These are phyloP conservation scores for Thraustochytrium sp. DNA, from an alignment of 352 stramenopile genomes.

Conservation along the genomic window DNA sequence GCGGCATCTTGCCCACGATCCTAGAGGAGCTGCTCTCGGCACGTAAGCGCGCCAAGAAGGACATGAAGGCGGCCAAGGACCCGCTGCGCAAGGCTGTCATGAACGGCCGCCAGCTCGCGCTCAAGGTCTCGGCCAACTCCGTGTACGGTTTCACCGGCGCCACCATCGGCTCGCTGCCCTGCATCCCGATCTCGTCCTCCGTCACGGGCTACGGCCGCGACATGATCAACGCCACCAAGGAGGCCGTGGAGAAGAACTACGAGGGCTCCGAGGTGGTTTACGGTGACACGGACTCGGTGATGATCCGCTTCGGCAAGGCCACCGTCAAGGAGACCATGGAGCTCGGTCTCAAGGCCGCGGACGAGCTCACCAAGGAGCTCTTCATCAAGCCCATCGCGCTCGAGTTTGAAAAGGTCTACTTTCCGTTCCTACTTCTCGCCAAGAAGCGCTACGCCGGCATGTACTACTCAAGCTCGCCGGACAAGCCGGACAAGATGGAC, in stretches of 20 bases:
- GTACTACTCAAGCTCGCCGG: constrained; percentile 74
- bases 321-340: constrained; percentile 94
- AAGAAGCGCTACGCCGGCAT: constrained; percentile 96
- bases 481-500: constrained; percentile 99
- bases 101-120: constrained; percentile 90
- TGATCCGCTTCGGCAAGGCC: constrained; percentile 96
- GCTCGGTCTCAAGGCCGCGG: constrained; percentile 90
- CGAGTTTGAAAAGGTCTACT: constrained; percentile 99
- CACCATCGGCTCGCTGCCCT: constrained; percentile 94
- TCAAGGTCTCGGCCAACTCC: constrained; percentile 87
- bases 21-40: constrained; percentile 93
- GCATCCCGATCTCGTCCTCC: constrained; percentile 94
- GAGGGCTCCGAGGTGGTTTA: constrained; percentile 93
- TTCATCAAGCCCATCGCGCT: constrained; percentile 95
- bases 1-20: constrained; percentile 97
- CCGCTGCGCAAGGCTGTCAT: constrained; percentile 98
- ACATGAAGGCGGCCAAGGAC: constrained; percentile 98
- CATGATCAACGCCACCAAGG: constrained; percentile 91
- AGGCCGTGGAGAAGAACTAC: constrained; percentile 92
- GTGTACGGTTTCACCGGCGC: constrained; percentile 99
- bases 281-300: constrained; percentile 98
- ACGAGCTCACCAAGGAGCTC: constrained; percentile 84
- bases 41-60: constrained; percentile 95
- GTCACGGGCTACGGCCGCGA: constrained; percentile 95
- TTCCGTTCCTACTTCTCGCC: constrained; percentile 99